phyloP scores from a whole-genome alignment of 306 rosid species.

The Casuarina cunninghamiana region DNA sequence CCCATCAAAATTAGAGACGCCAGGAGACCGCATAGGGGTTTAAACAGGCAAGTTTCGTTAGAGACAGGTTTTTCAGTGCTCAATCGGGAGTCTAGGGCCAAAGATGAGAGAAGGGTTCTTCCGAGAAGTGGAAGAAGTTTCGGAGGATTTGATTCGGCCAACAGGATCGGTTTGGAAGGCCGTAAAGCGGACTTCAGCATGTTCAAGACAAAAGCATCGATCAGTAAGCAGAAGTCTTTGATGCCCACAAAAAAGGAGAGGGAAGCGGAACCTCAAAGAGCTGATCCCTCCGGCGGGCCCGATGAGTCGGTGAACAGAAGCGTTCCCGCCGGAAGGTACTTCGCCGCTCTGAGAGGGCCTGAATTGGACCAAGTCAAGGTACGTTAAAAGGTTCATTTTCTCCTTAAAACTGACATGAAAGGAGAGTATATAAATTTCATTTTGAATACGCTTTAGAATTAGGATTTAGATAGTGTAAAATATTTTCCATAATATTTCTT shows the following conservation, averaged over 20 bases:
- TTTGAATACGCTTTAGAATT: too few relatives aligned
- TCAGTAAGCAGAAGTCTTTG: slow-evolving; percentile 71
- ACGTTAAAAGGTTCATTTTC: too few relatives aligned
- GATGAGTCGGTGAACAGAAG: slow-evolving; percentile 58
- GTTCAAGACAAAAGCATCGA: slow-evolving; percentile 63
- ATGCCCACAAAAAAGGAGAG: slow-evolving; percentile 60
- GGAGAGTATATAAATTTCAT: too few relatives aligned
- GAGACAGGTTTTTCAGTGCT: slow-evolving; percentile 75
- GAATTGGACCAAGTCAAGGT: slow-evolving; percentile 94
- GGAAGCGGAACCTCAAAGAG: slow-evolving; percentile 47
- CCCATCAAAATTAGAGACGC: slow-evolving; percentile 32
- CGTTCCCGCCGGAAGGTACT: slow-evolving; percentile 85
- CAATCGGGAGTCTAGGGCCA: slow-evolving; percentile 41
- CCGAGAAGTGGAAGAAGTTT: slow-evolving; percentile 72
- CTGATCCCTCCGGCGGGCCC: slow-evolving; percentile 29
- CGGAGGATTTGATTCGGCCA: slow-evolving; percentile 54
- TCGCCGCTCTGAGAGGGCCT: slow-evolving; percentile 90
- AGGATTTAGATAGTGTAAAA: too few relatives aligned
- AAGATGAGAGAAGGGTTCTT: slow-evolving; percentile 44
- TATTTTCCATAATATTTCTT: too few relatives aligned
- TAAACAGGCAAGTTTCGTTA: slow-evolving; percentile 64
- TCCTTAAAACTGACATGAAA: too few relatives aligned
- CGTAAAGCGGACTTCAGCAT: slow-evolving; percentile 63
- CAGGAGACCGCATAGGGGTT: slow-evolving; percentile 40
- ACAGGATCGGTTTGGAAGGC: slow-evolving; percentile 50